Base-by-base conservation (phyloP, 2,329 filamentous ascomycete genomes). In the Blastomyces gilchristii region DNA sequence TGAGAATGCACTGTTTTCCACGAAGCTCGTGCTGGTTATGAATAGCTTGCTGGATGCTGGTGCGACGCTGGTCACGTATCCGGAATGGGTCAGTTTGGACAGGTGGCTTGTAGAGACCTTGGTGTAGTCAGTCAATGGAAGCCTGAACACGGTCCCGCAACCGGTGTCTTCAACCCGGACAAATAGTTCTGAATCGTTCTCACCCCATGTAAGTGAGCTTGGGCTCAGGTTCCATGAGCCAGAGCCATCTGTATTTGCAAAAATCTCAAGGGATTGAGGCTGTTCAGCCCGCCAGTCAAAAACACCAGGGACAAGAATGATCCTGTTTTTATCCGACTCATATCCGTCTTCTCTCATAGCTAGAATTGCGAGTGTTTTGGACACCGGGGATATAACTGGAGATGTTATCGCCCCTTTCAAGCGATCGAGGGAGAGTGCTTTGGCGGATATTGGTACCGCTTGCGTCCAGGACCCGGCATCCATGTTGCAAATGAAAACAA, bases 311-410 rank as follows among this genome's bases (percentile, higher is more conserved):
- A 78, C 73, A 60, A 65, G 47, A n/a, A 65, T 47, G 41, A 78
- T 73, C 1, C 75, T 69, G 63, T 79, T 80, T 66, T 78, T 78
- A 67, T 80, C 78, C 16, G 76, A 77, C 65, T 80, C 78, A 61
- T 80, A 79, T 11, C 77, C 77, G 64, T 80, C 78, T 50, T 75
- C 68, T 12, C 70, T 71, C 76, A 79, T 79, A 9, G 74, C 72
- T 41, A 80, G 69, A 31, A 79, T 73, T 16, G 76, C 77, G 63
- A 80, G 72, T 2, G 74, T 74, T 61, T 75, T 71, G 9, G 77
- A 76, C 63, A 78, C 75, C 1, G 78, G 77, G 1, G 77, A 77
- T 18, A 80, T 70, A 4, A 78, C 76, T 7, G 78, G 78, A 25
- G 74, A 78, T 0, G 77, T 72, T 69, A 78, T 76, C 9, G 78